A percentile compares a stretch with the other conserved stretches of the same genome.
phyloP scores from a whole-genome alignment of 2,329 filamentous ascomycete species.

The Pseudomassariella vexata region DNA sequence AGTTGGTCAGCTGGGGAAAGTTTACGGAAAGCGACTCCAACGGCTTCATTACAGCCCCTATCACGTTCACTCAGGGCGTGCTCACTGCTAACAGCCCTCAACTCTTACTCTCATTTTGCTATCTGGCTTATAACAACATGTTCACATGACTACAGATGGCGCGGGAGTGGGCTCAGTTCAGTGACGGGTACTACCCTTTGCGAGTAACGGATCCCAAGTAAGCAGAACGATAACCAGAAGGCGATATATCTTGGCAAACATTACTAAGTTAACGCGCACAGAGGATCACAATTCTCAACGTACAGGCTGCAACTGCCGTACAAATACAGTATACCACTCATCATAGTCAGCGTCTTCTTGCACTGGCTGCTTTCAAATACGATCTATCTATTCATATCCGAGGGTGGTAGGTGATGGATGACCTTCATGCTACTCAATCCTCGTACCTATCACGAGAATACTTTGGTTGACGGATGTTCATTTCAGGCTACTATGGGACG shows the following conservation, averaged over 20 bases:
- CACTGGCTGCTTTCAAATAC: conserved; percentile 37
- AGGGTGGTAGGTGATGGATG: conserved; percentile 17
- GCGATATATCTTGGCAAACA: not conserved
- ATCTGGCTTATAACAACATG: conserved; percentile 32
- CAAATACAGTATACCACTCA: conserved; percentile 30
- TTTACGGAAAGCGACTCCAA: conserved; percentile 6
- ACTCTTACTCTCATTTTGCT: conserved; percentile 31
- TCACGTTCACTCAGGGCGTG: conserved; percentile 10
- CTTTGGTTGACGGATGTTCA: too few species aligned
- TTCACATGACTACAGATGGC: conserved; percentile 36
- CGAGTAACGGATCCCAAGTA: conserved; percentile 27
- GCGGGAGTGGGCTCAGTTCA: conserved; percentile 34
- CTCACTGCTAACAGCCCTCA: conserved; percentile 32
- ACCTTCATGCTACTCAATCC: too few species aligned
- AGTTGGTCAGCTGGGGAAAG: not conserved
- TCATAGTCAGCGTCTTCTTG: conserved; percentile 25
- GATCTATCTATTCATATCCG: conserved; percentile 26
- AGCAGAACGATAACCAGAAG: not conserved
- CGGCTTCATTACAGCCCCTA: not conserved
- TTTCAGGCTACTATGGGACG: too few species aligned
- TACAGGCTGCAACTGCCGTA: conserved; percentile 35
- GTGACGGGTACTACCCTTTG: conserved; percentile 19
- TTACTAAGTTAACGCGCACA: conserved; percentile 11
- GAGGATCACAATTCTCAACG: conserved; percentile 24
- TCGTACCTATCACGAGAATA: too few species aligned